phyloP scores from a whole-genome alignment of 805 yeast genomes.

The Myxozyma kluyveri region DNA sequence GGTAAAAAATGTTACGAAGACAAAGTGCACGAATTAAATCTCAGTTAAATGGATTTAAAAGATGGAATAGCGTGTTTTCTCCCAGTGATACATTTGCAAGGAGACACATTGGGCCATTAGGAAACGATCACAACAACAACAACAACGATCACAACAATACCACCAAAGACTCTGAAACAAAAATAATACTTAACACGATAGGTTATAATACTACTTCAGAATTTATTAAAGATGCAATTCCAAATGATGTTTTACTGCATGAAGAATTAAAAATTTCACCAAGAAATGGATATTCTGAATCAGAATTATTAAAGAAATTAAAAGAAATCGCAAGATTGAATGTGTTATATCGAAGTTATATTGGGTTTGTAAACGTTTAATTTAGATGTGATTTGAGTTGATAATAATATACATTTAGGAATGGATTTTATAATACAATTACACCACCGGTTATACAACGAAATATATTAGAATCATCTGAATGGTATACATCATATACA shows the following conservation, averaged over 20 bases:
- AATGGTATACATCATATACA: conserved; percentile 98
- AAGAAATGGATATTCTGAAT: conserved; percentile 69
- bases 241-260: conserved; percentile 66
- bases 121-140: too few relatives aligned
- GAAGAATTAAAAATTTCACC: conserved; percentile 70
- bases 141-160: too few relatives aligned
- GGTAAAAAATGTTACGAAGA: too few relatives aligned
- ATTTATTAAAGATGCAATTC: conserved; percentile 72
- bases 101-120: conserved; percentile 82
- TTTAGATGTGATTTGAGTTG: not conserved
- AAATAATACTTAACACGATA: conserved; percentile 61
- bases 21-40: not conserved
- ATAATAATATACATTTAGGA: conserved; percentile 37
- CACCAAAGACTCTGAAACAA: conserved; percentile 58
- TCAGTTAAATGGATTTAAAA: not conserved
- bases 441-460: conserved; percentile 92
- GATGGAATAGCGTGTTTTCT: conserved; percentile 26
- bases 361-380: conserved; percentile 50
- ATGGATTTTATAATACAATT: conserved; percentile 88
- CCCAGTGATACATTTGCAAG: conserved; percentile 80
- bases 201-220: conserved; percentile 66
- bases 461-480: conserved; percentile 87
- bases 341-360: conserved; percentile 66
- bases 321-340: conserved; percentile 71
- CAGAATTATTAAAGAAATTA: conserved; percentile 70